Evolutionary conservation across 345 rosid species (phyloP), one percentile per base, ranked within the genome.

Genomic region (Geranium rotundifolium): DNA sequence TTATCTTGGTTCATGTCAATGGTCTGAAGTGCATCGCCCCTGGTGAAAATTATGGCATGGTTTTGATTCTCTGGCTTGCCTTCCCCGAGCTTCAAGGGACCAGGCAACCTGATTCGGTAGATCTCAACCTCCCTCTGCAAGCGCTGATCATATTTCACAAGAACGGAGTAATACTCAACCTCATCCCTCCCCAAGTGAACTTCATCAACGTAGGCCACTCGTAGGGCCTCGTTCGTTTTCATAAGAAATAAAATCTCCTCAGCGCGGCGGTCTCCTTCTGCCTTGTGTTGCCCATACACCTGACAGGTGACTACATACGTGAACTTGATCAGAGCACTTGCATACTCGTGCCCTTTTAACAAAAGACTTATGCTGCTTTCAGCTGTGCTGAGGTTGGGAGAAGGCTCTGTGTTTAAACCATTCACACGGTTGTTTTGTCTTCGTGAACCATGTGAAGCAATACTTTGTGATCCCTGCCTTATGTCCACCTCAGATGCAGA

Each of bases 21-120:
- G 66, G 97, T 84, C 77, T 91, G 97, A 65, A 91, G 66, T 39
- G 97, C 97, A 71, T 91, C 97, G 57, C 97, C 97, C 13, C 96
- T 82, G 55, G 96, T 91, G 69, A 91, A 91, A 70, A 91, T 91
- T 64, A 91, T 75, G 64, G 97, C 97, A 70, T 91, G 97, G 69
- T 91, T 91, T 81, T 91, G 97, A 75, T 91, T 91, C 73, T 88
- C 96, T 9, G 97, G 97, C 72, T 91, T 91, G 31, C 97, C 97
- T 75, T 91, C 97, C 56, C 97, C 97, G 46, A 91, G 73, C 80
- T 82, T 88, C 76, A 91, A 64, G 9, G 90, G 85, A 64, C 98
- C 98, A 17, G 98, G 98, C 74, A 91, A 78, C 77, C 78, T 87
- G 70, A 91, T 81, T 20, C 95, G 82, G 76, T 83, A 91, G 57